These are phyloP conservation scores for Passalora sequoiae DNA, from an alignment of 2,329 filamentous ascomycete genomes.

Conservation along the genomic window DNA sequence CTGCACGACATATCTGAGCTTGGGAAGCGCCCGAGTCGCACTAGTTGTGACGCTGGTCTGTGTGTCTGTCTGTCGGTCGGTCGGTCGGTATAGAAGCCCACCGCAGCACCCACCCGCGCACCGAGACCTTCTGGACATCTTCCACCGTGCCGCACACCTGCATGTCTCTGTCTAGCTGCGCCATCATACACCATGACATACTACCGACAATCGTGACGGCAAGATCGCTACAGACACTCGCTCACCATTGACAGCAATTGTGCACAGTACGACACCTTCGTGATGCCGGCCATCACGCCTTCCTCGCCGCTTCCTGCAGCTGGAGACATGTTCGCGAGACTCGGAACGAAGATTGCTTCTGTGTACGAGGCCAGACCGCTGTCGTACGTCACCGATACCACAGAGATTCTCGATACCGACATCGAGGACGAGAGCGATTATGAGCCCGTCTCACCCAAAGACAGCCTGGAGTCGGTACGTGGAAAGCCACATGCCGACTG, in stretches of 20 bases:
- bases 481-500: too few relatives aligned
- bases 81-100: constrained; percentile 40
- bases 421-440: constrained; percentile 62
- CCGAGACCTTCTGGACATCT: constrained; percentile 37
- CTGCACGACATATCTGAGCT: constrained; percentile 30
- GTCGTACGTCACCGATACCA: constrained; percentile 58
- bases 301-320: constrained; percentile 41
- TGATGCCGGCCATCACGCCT: constrained; percentile 44
- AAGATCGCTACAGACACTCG: constrained; percentile 13
- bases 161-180: constrained; percentile 16
- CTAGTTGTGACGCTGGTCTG: constrained; percentile 27
- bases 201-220: constrained; percentile 18
- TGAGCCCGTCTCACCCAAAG: constrained; percentile 50
- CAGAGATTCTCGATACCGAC: constrained; percentile 74
- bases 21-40: constrained; percentile 34
- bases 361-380: constrained; percentile 52
- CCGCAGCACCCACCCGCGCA: constrained; percentile 39
- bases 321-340: constrained; percentile 48
- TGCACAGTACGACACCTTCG: constrained; percentile 4
- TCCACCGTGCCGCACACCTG: constrained; percentile 26
- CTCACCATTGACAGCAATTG: constrained; percentile 6
- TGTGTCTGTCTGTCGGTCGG: too few relatives aligned
- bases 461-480: constrained; percentile 68
- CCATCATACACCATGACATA: constrained; percentile 21
- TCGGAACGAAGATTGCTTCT: constrained; percentile 47